phyloP scores from a whole-genome alignment of 345 rosid species.

The Kandelia obovata region DNA sequence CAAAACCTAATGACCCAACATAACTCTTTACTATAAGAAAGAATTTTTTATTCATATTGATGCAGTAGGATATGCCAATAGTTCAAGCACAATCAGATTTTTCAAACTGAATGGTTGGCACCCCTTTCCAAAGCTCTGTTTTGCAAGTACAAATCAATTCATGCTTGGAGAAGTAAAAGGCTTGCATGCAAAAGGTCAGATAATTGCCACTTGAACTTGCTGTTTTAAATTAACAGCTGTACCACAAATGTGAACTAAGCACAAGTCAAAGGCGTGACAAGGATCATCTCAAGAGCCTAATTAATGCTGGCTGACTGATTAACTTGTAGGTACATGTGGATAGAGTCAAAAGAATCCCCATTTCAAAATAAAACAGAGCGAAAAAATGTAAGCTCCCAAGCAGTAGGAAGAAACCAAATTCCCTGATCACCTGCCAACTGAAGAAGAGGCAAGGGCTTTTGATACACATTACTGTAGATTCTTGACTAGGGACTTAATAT shows the following conservation, averaged over 20 bases:
- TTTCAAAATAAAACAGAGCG: background rate
- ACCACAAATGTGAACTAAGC: background rate
- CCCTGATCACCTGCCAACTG: background rate
- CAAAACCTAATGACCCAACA: background rate
- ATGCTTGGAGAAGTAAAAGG: background rate
- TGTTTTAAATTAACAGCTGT: background rate
- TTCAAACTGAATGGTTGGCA: background rate
- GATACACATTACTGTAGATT: background rate
- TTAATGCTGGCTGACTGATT: background rate
- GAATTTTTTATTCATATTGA: background rate
- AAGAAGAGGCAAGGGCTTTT: background rate
- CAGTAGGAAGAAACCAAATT: background rate
- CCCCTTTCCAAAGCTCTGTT: background rate
- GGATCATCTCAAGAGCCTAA: background rate
- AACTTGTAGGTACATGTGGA: background rate
- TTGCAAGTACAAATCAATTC: background rate
- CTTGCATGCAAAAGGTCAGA: background rate
- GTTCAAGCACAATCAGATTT: background rate
- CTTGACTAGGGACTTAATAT: background rate
- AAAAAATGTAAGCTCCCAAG: background rate
- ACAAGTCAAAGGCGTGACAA: background rate
- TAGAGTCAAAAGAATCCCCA: background rate
- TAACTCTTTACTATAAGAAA: background rate
- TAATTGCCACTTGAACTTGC: background rate
- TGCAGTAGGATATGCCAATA: background rate